Base-by-base conservation (phyloP, 768 basidiomycete genomes). In the Suillus sp. region DNA sequence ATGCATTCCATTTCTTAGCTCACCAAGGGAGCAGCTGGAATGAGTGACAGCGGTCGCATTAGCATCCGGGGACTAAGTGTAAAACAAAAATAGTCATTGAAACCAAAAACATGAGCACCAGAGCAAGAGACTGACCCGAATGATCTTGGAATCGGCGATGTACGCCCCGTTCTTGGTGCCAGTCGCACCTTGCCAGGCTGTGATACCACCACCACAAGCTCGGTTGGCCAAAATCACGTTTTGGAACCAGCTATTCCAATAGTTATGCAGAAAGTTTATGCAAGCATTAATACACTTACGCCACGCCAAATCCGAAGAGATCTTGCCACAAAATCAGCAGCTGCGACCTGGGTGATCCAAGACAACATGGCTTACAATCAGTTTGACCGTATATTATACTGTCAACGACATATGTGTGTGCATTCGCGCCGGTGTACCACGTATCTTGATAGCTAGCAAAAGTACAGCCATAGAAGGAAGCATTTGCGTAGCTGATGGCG, bases 401-500 rank as follows among this genome's bases (percentile, higher is more conserved):
- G 58, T 88, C 87, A 6, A 83, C 79, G 11, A 83, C 84, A 70
- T 85, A 88, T 0, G 86, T 86, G 70, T 80, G 84, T 4, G 78
- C 83, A 56, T 81, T 86, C 2, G 79, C 74, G 0, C 88, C 88
- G 0, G 86, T 84, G 67, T 85, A 88, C 83, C 85, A 86, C 0
- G 88, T 89, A 68, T 87, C 87, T 70, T 89, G 87, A 64, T 78
- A 89, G 67, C 85, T 85, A 1, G 84, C 78, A 66, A 87, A 87
- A 1, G 83, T 77, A 64, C 85, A 86, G 0, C 83, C 84, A 64
- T 87, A 72, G 71, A 89, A 89, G 1, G 87, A 88, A 8, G 86
- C 86, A 61, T 89, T 89, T 4, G 86, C 82, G 65, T 88, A 86
- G 1, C 83, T 85, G 32, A 88, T 83, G 62, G 85, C 83, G 4